A percentile compares a stretch with the other conserved stretches of the same genome.
Conservation (phyloP, 2,329 filamentous ascomycete genomes). For the Alternaria brassicicola region DNA sequence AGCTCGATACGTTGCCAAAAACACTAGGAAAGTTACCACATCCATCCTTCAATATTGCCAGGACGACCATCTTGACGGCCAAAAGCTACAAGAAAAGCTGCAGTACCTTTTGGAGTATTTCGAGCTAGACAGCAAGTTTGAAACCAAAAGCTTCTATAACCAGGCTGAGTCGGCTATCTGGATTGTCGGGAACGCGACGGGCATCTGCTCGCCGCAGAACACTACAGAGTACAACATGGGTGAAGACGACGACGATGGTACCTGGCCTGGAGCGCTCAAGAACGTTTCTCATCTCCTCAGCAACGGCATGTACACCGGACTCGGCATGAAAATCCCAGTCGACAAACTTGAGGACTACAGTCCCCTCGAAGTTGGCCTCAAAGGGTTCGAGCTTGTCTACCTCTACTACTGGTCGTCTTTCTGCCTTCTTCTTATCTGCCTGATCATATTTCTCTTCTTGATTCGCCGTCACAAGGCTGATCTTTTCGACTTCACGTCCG, state of each 20-base stretch:
- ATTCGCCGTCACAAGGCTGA: slow-evolving; percentile 50
- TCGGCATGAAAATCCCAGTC: slow-evolving; percentile 44
- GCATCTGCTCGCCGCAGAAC: slow-evolving; percentile 39
- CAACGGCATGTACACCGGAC: slow-evolving; percentile 41
- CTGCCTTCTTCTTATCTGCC: slow-evolving; percentile 45
- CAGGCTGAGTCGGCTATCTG: slow-evolving; percentile 21
- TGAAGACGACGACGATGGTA: slow-evolving; percentile 1
- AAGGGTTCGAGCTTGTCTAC: slow-evolving; percentile 42
- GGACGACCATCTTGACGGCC: slow-evolving; percentile 36
- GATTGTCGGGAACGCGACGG: slow-evolving; percentile 38
- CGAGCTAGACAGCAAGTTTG: slow-evolving; percentile 41
- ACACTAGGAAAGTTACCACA: slow-evolving; percentile 49
- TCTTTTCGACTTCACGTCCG: slow-evolving; percentile 48
- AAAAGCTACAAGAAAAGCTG: slow-evolving; percentile 39
- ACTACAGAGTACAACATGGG: slow-evolving; percentile 16
- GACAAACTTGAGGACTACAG: slow-evolving; percentile 34
- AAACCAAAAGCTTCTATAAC: slow-evolving; percentile 28
- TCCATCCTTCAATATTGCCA: slow-evolving; percentile 49
- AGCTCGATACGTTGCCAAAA: slow-evolving; percentile 55
- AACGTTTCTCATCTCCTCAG: slow-evolving; percentile 29
- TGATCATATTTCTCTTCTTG: slow-evolving; percentile 49
- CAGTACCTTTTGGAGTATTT: slow-evolving; percentile 32
- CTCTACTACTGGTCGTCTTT: slow-evolving; percentile 49
- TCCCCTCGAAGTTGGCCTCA: slow-evolving; percentile 34
- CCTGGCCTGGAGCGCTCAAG: slow-evolving; percentile 29